Percentiles rank a stretch among this genome's conserved stretches.
Evolutionary conservation across 2,329 filamentous ascomycete species (phyloP).

Genomic region (Neophaeococcomyces mojaviensis): DNA sequence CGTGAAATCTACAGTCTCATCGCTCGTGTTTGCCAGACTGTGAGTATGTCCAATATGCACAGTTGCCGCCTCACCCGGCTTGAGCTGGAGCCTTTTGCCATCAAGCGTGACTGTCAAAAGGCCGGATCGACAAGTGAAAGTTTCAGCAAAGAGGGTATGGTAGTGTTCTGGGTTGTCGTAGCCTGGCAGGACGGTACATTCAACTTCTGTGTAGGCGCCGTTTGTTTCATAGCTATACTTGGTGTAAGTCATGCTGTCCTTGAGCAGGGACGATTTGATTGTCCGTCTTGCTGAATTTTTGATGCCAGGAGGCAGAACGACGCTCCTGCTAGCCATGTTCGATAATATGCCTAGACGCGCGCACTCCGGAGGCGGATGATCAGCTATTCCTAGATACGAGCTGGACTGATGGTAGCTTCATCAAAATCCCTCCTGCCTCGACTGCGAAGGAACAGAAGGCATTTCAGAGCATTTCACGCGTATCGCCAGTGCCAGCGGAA

Average conservation of each 20-base stretch:
- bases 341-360: too few relatives aligned
- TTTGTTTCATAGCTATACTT: background rate
- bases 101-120: background rate
- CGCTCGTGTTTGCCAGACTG: background rate
- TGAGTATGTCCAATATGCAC: constrained; percentile 2
- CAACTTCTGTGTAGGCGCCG: background rate
- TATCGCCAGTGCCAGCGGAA: too few relatives aligned
- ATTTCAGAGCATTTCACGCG: too few relatives aligned
- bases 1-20: background rate
- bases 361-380: too few relatives aligned
- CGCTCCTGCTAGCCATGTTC: too few relatives aligned
- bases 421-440: too few relatives aligned
- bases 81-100: too few relatives aligned
- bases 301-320: background rate
- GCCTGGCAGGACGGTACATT: background rate
- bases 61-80: too few relatives aligned
- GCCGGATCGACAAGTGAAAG: constrained; percentile 1
- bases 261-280: background rate
- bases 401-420: too few relatives aligned
- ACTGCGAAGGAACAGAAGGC: too few relatives aligned
- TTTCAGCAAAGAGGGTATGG: background rate
- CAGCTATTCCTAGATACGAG: too few relatives aligned
- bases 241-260: constrained; percentile 2
- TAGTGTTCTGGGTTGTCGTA: constrained; percentile 2
- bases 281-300: background rate